A percentile compares a stretch with the other conserved stretches of the same genome.
Evolutionary conservation across 2,329 filamentous ascomycete genomes (phyloP).

Genomic region (Cladosporium sp.): DNA sequence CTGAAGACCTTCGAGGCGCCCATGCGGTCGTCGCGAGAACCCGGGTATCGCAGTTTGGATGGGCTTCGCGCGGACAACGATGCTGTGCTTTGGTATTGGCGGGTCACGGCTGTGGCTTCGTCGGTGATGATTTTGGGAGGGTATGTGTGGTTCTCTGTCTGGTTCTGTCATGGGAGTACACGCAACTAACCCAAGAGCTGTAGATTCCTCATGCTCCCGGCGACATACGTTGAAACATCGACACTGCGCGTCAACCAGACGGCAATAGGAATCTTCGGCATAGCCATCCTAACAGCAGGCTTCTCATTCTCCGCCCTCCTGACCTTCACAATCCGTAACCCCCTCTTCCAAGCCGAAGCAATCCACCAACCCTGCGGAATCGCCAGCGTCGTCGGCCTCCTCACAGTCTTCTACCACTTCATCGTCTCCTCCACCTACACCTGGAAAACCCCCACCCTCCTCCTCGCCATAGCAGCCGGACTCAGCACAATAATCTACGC

Average conservation of each 20-base stretch:
- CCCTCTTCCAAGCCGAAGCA: conserved; percentile 43
- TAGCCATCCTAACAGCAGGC: conserved; percentile 44
- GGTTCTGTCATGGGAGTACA: conserved; percentile 16
- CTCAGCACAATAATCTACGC: conserved; percentile 39
- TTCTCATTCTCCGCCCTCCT: conserved; percentile 46
- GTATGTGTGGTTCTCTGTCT: conserved; percentile 26
- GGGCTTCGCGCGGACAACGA: conserved; percentile 20
- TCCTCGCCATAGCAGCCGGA: conserved; percentile 37
- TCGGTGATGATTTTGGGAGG: conserved; percentile 47
- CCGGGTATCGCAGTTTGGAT: conserved; percentile 27
- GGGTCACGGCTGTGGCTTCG: conserved; percentile 38
- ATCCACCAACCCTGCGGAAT: conserved; percentile 43
- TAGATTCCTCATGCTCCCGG: conserved; percentile 47
- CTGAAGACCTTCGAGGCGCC: conserved; percentile 11
- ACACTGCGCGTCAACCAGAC: conserved; percentile 37
- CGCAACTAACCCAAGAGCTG: conserved; percentile 15
- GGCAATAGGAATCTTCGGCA: conserved; percentile 41
- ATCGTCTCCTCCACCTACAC: conserved; percentile 35
- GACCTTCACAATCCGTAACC: conserved; percentile 43
- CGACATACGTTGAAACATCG: conserved; percentile 39
- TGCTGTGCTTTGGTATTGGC: conserved; percentile 44
- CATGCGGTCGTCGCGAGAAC: conserved; percentile 24
- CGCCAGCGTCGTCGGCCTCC: conserved; percentile 43
- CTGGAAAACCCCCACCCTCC: conserved; percentile 43
- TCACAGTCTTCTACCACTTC: conserved; percentile 47